A percentile compares a stretch with the other conserved stretches of the same genome.
These are phyloP conservation scores for Cytospora chrysosperma DNA, from an alignment of 2,329 filamentous ascomycete genomes.

Conservation along the genomic window DNA sequence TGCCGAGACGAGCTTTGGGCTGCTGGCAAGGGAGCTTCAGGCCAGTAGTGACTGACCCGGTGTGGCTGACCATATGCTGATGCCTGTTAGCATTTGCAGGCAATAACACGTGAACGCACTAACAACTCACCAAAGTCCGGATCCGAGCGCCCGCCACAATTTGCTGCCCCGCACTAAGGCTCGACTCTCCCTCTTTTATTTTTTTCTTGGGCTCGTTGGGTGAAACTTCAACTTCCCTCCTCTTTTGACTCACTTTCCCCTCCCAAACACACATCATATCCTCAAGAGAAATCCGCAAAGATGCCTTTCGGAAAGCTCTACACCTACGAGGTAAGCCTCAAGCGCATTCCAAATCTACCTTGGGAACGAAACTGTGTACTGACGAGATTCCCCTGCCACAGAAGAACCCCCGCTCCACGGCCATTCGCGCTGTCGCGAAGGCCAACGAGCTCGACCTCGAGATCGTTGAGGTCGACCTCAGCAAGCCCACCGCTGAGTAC, in stretches of 20 bases:
- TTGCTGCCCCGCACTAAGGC: background rate
- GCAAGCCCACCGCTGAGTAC: conserved; percentile 72
- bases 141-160: background rate
- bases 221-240: conserved; percentile 9
- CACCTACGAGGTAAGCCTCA: conserved; percentile 68
- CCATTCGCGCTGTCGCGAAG: conserved; percentile 92
- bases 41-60: background rate
- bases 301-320: conserved; percentile 99
- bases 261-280: conserved; percentile 20
- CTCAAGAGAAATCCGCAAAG: conserved; percentile 46
- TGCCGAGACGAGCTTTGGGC: background rate
- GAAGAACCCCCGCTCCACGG: conserved; percentile 87
- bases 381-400: conserved; percentile 39
- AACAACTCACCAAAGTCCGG: background rate
- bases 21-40: background rate
- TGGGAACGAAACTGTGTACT: background rate
- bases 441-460: conserved; percentile 94
- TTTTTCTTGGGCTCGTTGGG: background rate
- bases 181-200: background rate
- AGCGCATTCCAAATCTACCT: too few relatives aligned
- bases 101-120: background rate
- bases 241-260: conserved; percentile 27
- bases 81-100: background rate
- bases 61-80: background rate
- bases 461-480: conserved; percentile 68